Percentiles rank a stretch among this genome's conserved stretches.
phyloP scores from a whole-genome alignment of 345 rosid genomes.

The Arabis alpina region DNA sequence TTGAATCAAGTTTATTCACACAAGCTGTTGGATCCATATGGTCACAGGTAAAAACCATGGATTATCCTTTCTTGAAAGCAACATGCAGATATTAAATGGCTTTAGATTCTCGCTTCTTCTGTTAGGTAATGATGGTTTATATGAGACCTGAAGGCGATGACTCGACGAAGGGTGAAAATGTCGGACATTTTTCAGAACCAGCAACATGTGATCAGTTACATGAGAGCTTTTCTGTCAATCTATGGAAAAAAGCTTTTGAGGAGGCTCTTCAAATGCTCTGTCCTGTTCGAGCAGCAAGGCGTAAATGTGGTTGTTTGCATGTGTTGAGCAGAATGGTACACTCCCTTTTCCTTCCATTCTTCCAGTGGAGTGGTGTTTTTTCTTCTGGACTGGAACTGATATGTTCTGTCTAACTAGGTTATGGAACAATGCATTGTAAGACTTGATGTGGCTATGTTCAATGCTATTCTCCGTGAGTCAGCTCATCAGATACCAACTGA shows the following conservation, averaged over 20 bases:
- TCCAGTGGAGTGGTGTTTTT: constrained; percentile 24
- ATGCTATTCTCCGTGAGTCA: constrained; percentile 95
- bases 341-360: constrained; percentile 12
- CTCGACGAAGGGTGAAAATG: constrained; percentile 43
- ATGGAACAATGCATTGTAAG: constrained; percentile 85
- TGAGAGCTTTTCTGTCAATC: constrained; percentile 73
- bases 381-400: constrained; percentile 51
- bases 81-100: constrained; percentile 15
- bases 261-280: constrained; percentile 80
- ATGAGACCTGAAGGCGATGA: constrained; percentile 67
- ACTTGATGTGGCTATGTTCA: constrained; percentile 97
- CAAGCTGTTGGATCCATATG: constrained; percentile 87
- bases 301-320: constrained; percentile 85
- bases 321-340: constrained; percentile 72
- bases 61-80: constrained; percentile 8
- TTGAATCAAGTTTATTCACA: constrained; percentile 89
- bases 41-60: constrained; percentile 83
- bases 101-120: constrained; percentile 20
- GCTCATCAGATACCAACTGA: constrained; percentile 92
- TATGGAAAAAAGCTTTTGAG: constrained; percentile 84
- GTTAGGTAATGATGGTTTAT: constrained; percentile 77
- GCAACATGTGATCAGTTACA: constrained; percentile 78
- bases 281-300: constrained; percentile 77
- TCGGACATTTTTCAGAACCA: constrained; percentile 70
- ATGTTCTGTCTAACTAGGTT: constrained; percentile 54